phyloP scores from a whole-genome alignment of 2,329 filamentous ascomycete genomes.

The Colletotrichum spaethianum region DNA sequence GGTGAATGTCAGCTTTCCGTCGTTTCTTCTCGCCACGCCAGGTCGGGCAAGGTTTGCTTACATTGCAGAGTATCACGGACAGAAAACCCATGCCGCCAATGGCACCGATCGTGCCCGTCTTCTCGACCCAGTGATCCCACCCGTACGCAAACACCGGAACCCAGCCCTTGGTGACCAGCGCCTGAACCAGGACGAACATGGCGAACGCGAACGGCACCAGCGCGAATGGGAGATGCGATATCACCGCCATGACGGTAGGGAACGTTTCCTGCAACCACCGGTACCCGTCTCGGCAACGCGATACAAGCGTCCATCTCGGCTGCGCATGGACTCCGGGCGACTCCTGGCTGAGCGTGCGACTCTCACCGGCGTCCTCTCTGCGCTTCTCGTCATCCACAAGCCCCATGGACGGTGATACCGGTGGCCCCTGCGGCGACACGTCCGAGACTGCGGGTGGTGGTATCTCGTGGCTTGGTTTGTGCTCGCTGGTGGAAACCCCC shows the following conservation, averaged over 20 bases:
- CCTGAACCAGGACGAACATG: constrained; percentile 84
- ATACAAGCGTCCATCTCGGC: constrained; percentile 64
- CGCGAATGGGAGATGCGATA: constrained; percentile 76
- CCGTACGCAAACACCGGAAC: constrained; percentile 80
- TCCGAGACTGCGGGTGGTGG: not conserved
- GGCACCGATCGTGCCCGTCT: constrained; percentile 77
- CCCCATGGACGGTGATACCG: not conserved
- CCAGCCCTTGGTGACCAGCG: constrained; percentile 81
- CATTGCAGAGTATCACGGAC: constrained; percentile 79
- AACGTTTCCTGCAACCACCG: constrained; percentile 79
- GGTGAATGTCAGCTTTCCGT: constrained; percentile 36
- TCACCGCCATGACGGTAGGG: constrained; percentile 76
- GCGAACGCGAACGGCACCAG: constrained; percentile 80
- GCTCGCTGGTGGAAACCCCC: not conserved
- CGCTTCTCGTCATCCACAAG: constrained; percentile 16
- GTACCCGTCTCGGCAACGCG: constrained; percentile 60
- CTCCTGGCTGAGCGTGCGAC: no score
- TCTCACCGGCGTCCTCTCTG: constrained; percentile 11
- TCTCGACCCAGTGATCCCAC: constrained; percentile 80
- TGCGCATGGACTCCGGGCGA: not conserved
- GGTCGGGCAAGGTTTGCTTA: constrained; percentile 55
- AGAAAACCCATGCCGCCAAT: constrained; percentile 82
- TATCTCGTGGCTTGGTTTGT: not conserved
- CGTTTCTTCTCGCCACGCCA: not conserved
- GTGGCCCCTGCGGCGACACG: not conserved